Base-by-base conservation (phyloP, 2,329 filamentous ascomycete species). In the Aplosporella prunicola region DNA sequence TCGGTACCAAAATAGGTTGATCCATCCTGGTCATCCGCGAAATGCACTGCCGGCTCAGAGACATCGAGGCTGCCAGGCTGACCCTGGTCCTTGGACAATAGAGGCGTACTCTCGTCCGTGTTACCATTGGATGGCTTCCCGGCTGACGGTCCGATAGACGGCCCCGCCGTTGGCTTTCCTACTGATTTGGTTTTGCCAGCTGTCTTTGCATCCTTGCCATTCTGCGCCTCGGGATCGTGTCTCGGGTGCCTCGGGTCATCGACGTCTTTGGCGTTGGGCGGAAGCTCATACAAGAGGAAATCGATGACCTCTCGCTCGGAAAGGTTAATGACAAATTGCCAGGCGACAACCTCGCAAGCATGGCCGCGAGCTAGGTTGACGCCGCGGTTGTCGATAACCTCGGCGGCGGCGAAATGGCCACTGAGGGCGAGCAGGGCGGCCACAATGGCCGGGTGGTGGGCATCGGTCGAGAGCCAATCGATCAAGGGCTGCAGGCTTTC, bases 291-390 rank as follows among this genome's bases (percentile, higher is more conserved):
- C 22, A 87, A 71, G 39, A 84, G 80, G 49, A 71, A 83, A 39
- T 85, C 76, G 17, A 89, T 78, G 7, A 78, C 78, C 49, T 88
- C 82, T 16, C 76, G 67, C 52, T 86, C 80, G 2, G 78, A 79
- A 20, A 87, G 64, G 38, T 76, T 76, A 11, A 76, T 76, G 23
- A 88, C 65, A 48, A 86, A 85, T 25, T 82, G 74, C 80, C 82
- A 87, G 24, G 83, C 83, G 10, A 86, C 80, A 43, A 86, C 82
- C 62, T 89, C 83, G 52, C 82, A 88, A 18, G 80, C 82, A 51
- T 76, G 74, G 14, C 80, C 80, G 37, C 82, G 71, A 10, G 80
- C 74, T 40, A 81, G 73, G 40, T 77, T 75, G 20, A 88, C 61
- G 4, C 77, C 76, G 42, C 75, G 74, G 41, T 81, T 72, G 35